Percentiles rank a stretch among this genome's conserved stretches.
phyloP scores from a whole-genome alignment of 2,329 filamentous ascomycete genomes.

The Claviceps sp. region DNA sequence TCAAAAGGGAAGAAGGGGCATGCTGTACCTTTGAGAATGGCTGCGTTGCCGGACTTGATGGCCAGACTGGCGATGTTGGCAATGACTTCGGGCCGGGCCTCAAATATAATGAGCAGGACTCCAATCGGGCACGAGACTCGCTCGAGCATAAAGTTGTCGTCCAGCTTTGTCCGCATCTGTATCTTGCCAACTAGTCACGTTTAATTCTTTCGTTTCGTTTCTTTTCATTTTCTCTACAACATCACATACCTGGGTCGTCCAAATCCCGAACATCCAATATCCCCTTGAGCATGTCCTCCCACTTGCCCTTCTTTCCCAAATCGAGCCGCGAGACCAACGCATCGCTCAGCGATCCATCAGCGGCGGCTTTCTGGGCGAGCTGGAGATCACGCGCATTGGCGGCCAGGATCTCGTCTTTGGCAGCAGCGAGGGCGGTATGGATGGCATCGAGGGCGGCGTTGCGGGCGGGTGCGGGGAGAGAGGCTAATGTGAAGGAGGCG shows the following conservation, averaged over 20 bases:
- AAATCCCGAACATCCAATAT: slow-evolving; percentile 78
- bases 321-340: slow-evolving; percentile 83
- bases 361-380: slow-evolving; percentile 57
- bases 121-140: slow-evolving; percentile 90
- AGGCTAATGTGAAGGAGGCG: slow-evolving; percentile 72
- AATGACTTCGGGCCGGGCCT: slow-evolving; percentile 93
- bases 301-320: slow-evolving; percentile 76
- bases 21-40: slow-evolving; percentile 69
- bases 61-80: slow-evolving; percentile 94
- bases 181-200: slow-evolving; percentile 57
- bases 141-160: slow-evolving; percentile 74
- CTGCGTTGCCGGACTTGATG: slow-evolving; percentile 93
- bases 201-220: too few relatives aligned
- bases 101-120: slow-evolving; percentile 96
- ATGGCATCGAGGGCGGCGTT: slow-evolving; percentile 79
- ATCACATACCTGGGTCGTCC: slow-evolving; percentile 63
- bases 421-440: slow-evolving; percentile 57
- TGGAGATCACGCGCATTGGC: slow-evolving; percentile 79
- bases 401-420: slow-evolving; percentile 63
- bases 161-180: slow-evolving; percentile 70
- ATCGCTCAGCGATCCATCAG: slow-evolving; percentile 61
- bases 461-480: slow-evolving; percentile 59
- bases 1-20: not conserved
- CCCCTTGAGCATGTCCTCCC: slow-evolving; percentile 93
- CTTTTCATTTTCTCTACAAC: too few relatives aligned